Evolutionary conservation across 495 filamentous ascomycete species (phyloP), one percentile per base, ranked within the genome.

Genomic region (Hypoxylon lienhwacheense): DNA sequence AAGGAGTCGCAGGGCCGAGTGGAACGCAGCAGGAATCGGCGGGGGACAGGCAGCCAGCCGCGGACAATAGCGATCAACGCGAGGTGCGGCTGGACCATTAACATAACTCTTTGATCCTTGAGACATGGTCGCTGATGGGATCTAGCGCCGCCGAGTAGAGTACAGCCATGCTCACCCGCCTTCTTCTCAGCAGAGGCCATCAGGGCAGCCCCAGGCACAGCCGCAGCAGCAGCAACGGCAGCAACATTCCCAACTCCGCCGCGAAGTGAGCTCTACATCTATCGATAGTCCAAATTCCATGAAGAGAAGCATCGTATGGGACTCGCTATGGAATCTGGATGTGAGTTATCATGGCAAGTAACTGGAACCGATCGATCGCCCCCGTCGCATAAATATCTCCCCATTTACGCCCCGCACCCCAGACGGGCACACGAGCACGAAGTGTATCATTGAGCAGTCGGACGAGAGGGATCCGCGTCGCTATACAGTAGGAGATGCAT

Each of bases 241-340:
- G 6, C 50, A 60, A 7, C 53, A 55, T 25, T 48, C 53, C 3
- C 53, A 66, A 39, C 58, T 63, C 32, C 59, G 64, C 12, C 68
- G 65, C 39, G 66, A 74, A 37, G 51, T 65, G 31, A 73, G 68
- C 47, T 49, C 55, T 15, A 28, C 47, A 6, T 65, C 65, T 5
- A 26, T 59, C 11, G 67, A 59, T 4, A 61, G 42, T n/a, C 73
- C 71, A 1, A 63, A 46, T n/a, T 74, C 72, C 3, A 53, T 46
- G 7, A 73, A 68, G 51, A 72, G 59, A 59, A 77, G 72, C 14
- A 62, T 80, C 6, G 73, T 81, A 7, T 81, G 78, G 79, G 78
- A 79, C 54, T 71, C 72, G 11, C 68, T 82, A n/a, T 82, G 79
- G 77, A 74, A 66, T 29, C 34, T 79, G 26, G 77, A 80, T 53